phyloP scores from a whole-genome alignment of 768 basidiomycete genomes.

The Nidularia pulvinata region DNA sequence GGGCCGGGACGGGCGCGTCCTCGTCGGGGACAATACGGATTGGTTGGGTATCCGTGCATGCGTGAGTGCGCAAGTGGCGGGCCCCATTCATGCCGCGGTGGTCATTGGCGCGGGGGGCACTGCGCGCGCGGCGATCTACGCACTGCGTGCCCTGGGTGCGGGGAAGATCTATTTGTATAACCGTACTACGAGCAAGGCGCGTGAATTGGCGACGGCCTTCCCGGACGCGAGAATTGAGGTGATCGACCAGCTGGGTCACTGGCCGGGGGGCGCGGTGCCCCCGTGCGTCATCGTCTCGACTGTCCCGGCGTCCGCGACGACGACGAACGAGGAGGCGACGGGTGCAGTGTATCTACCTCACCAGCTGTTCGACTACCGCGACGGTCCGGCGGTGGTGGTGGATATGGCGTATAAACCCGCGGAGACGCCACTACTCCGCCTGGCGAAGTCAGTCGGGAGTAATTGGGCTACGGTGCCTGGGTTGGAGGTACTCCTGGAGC shows the following conservation, averaged over 20 bases:
- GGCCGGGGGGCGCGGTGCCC: conserved; percentile 39
- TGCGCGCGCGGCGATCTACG: conserved; percentile 92
- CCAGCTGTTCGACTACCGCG: conserved; percentile 52
- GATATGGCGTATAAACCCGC: conserved; percentile 96
- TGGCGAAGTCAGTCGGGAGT: conserved; percentile 52
- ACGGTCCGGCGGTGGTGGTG: conserved; percentile 65
- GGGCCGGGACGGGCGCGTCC: conserved; percentile 38
- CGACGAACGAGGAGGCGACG: conserved; percentile 18
- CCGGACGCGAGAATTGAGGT: conserved; percentile 60
- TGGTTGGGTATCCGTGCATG: conserved; percentile 84
- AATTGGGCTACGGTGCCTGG: conserved; percentile 79
- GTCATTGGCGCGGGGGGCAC: conserved; percentile 97
- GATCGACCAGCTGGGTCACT: conserved; percentile 55
- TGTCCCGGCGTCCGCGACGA: conserved; percentile 73
- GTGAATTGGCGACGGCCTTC: conserved; percentile 68
- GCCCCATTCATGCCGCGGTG: conserved; percentile 52
- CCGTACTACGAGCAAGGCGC: conserved; percentile 75
- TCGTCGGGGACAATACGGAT: conserved; percentile 95
- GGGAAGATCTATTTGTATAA: conserved; percentile 85
- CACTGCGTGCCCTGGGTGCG: conserved; percentile 69
- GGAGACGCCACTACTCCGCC: conserved; percentile 73
- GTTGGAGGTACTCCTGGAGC: conserved; percentile 84
- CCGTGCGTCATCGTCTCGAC: conserved; percentile 87
- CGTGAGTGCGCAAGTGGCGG: conserved; percentile 37
- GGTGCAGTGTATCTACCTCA: conserved; percentile 50